Evolutionary conservation across 108 stramenopile genomes (phyloP), one percentile per base, ranked within the genome.

Genomic region (Mediolabrus comicus): DNA sequence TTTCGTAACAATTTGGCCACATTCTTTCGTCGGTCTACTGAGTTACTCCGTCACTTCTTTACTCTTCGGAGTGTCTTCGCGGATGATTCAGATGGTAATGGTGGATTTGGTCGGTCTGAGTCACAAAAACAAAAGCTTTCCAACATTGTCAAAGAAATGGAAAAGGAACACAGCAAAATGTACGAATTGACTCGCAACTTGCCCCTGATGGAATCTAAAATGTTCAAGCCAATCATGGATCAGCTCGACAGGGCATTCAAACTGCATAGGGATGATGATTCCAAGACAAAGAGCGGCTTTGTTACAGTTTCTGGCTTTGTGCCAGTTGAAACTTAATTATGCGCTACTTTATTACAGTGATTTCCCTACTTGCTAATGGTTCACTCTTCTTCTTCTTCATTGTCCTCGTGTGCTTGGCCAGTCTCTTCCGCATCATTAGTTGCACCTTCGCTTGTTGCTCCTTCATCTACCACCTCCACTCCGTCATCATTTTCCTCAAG

Each of bases 241-340:
- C 94, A 95, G 63, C 67, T 95, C 52, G 87, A 95, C 80, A 85
- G 84, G 83, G 94, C 90, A 3, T 92, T 95, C 65, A 87, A 95
- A 59, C 64, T 88, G 57, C 86, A 92, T 54, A 71, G 86, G 36
- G 94, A 92, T 54, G 83, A 82, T 53, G 79, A 71, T 54, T 74
- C 76, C 14, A 81, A 83, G 28, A 87, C 81, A 19, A 79, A 75
- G 24, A 72, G 84, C 22, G 82, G 89, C 56, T 95, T 95, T 78
- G 90, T 91, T 16, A 64, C 77, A 3, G 84, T 85, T 52, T 39
- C 78, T 0, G 78, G 78, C 8, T 79, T 79, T 59, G 78, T 79
- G 31, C 66, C 64, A 3, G 71, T 79, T 22, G 46, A 49, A 22
- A 49, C 46, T 22, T 49, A 49, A 43, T 3, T 17, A 17, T 16